Base-by-base conservation (phyloP, 2,329 filamentous ascomycete species). In the Penicillium sp. region DNA sequence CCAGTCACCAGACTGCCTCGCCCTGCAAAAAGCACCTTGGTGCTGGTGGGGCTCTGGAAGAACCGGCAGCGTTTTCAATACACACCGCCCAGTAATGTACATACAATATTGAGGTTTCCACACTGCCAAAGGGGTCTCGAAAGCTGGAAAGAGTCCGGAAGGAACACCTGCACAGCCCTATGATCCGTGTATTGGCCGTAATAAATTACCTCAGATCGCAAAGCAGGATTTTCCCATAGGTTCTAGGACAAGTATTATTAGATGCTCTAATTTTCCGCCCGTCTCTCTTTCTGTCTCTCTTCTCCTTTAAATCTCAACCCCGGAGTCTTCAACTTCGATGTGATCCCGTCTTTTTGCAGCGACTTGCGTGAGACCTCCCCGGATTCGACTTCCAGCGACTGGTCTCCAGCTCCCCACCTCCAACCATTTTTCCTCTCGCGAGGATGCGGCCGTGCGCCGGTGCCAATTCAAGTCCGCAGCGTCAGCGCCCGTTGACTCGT, bases 401-500 rank as follows among this genome's bases (percentile, higher is more conserved):
- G 50, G 40, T 39, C 58, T 52, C 39, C 27, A 24, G 19, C 37
- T 41, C 19, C 22, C 52, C 43, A 50, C 31, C 56, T 51, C 31
- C 39, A 22, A 27, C 31, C 22, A 27, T 59, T 60, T 44, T 50
- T 53, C 55, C 55, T 43, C 49, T 60, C 55, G 51, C 58, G 60
- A 70, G 64, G 54, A 70, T 70, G 68, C 63, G 66, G 62, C 65
- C 66, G 71, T 72, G 67, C 67, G 69, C 68, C 67, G 63, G 70
- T 61, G 60, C 64, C 57, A 62, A 63, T 64, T 55, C 64, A 66
- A 67, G 68, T 69, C 65, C 68, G 67, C 71, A 71, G 71, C 69
- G 60, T 64, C 65, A 60, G 66, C 68, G 69, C 66, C 67, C 68
- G 67, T 74, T 67, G 65, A 74, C 65, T 74, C 66, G 65, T 73